Evolutionary conservation across 176 grass and related monocot species (phyloP), one percentile per base, ranked within the genome.

Genomic region (Carex scoparia): DNA sequence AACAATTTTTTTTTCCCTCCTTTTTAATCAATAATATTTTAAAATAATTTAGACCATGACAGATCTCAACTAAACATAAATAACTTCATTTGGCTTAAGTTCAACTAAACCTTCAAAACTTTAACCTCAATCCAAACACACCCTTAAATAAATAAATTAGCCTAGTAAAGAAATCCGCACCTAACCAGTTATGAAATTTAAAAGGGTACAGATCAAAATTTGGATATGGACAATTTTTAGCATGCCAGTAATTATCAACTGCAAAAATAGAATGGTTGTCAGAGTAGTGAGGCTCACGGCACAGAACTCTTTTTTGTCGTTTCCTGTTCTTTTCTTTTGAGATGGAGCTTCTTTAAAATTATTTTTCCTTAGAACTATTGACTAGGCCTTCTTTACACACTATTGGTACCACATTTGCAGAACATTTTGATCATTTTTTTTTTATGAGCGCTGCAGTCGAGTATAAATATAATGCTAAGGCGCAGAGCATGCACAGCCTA

Each of bases 241-340:
- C 73, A 77, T 54, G 73, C 19, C 73, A 55, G 27, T 77, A 56
- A 77, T 32, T 12, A 77, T 77, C 23, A 55, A 77, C 73, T 77
- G 73, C 15, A 33, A 55, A 77, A 55, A 77, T 69, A 56, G 51
- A 77, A 56, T 54, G 1, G 51, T 15, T 77, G 73, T 74, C 73
- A 77, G 70, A 51, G 3, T 77, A 55, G 49, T 55, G 73, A 77
- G 49, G 73, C 49, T 32, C 73, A 56, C 70, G 53, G 44, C 15
- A 18, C 15, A 15, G 15, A 18, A 4, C 42, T 27, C 53, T 74
- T 35, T 30, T 30, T 73, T 28, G 69, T 49, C 69, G 9, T 73
- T 75, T 76, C 10, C n/a, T 53, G 19, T 56, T 77, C n/a, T 30
- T 77, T 32, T 46, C 38, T 72, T 72, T 56, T 15, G 42, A 14